Conservation (phyloP, 306 rosid species). For the Calophaca sinica region DNA sequence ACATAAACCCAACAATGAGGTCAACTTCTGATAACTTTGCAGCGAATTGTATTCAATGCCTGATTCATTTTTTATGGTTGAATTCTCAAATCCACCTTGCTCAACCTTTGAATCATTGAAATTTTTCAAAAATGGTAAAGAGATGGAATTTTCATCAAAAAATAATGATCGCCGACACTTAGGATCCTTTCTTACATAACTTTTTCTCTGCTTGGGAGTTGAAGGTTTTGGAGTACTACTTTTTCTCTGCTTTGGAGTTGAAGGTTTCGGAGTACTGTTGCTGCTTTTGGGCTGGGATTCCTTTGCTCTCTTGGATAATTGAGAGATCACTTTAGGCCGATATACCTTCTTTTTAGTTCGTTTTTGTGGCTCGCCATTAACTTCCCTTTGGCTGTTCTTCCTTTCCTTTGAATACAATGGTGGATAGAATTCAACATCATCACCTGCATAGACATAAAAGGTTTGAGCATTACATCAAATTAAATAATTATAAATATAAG, state of each 20-base stretch:
- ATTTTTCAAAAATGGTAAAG: slow-evolving; percentile 24
- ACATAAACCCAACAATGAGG: neutral
- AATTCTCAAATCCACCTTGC: neutral
- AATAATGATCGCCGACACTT: slow-evolving; percentile 8
- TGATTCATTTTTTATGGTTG: neutral
- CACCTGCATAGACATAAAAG: neutral
- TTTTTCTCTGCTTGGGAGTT: slow-evolving; percentile 31
- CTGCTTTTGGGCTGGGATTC: slow-evolving; percentile 12
- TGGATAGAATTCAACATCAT: neutral
- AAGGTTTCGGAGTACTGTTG: too few relatives aligned
- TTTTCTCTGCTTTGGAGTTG: too few relatives aligned
- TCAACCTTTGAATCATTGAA: neutral
- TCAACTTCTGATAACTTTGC: neutral
- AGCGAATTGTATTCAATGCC: slow-evolving; percentile 20
- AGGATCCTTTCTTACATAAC: neutral
- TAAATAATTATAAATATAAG: neutral
- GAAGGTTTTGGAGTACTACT: slow-evolving; percentile 40
- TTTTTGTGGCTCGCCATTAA: neutral
- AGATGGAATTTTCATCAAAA: neutral
- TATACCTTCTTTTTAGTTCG: slow-evolving; percentile 42
- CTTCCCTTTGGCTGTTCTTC: neutral
- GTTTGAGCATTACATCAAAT: neutral
- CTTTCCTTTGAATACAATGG: slow-evolving; percentile 32
- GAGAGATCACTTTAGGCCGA: slow-evolving; percentile 46
- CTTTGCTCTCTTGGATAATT: neutral